Evolutionary conservation across 495 filamentous ascomycete genomes (phyloP).

Genomic region (Aspergillus sclerotiicarbonarius): DNA sequence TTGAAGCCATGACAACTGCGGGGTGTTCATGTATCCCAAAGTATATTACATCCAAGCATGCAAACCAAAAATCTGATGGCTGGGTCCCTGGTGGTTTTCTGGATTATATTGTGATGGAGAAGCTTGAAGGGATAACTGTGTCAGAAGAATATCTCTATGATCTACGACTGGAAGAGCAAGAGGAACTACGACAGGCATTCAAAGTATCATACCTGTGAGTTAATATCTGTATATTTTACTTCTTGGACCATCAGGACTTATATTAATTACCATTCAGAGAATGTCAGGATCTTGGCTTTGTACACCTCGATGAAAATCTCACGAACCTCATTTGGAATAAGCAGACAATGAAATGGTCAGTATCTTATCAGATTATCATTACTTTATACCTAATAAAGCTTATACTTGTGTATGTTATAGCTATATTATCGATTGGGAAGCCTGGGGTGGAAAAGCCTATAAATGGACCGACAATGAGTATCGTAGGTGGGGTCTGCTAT

Average conservation of each 20-base stretch:
- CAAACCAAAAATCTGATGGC: neutral
- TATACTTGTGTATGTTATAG: slow-evolving; percentile 6
- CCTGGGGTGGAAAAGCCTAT: no score
- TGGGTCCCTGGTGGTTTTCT: slow-evolving; percentile 4
- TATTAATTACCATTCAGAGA: neutral
- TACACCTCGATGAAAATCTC: neutral
- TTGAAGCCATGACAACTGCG: neutral
- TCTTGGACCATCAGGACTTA: neutral
- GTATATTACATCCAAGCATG: slow-evolving; percentile 9
- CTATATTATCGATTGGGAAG: slow-evolving; percentile 8
- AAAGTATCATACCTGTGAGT: slow-evolving; percentile 5
- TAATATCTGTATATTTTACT: neutral
- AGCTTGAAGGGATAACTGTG: neutral
- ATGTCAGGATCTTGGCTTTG: slow-evolving; percentile 6
- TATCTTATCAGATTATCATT: neutral
- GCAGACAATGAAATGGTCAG: slow-evolving; percentile 8
- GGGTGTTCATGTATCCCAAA: slow-evolving; percentile 2
- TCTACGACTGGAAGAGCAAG: neutral
- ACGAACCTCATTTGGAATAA: slow-evolving; percentile 12
- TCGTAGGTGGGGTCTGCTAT: no score
- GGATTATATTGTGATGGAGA: slow-evolving; percentile 6
- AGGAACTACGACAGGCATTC: neutral
- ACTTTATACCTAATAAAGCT: neutral
- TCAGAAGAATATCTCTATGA: neutral
- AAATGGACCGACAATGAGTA: no score